Evolutionary conservation across 768 basidiomycete species (phyloP).

Genomic region (Floccularia luteovirens): DNA sequence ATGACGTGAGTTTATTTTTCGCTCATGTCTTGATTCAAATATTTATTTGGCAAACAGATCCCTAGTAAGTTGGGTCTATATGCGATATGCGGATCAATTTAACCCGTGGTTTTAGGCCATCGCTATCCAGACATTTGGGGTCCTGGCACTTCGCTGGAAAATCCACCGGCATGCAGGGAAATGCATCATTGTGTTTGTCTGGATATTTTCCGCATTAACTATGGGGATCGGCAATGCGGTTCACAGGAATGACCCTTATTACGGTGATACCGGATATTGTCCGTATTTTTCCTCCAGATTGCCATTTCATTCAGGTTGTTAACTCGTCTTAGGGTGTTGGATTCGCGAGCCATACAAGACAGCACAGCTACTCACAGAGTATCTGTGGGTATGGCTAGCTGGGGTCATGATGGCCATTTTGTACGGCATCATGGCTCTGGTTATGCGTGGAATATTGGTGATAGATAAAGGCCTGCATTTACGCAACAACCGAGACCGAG

Average conservation of each 20-base stretch:
- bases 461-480: conserved; percentile 19
- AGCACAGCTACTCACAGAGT: conserved; percentile 39
- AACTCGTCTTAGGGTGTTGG: conserved; percentile 40
- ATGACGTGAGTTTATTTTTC: conserved; percentile 24
- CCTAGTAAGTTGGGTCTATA: conserved; percentile 11
- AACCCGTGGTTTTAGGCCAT: conserved; percentile 24
- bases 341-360: conserved; percentile 23
- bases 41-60: conserved; percentile 7
- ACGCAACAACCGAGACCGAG: conserved; percentile 2
- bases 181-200: conserved; percentile 26
- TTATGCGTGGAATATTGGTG: conserved; percentile 27
- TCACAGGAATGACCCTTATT: conserved; percentile 27
- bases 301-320: background rate
- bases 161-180: conserved; percentile 21
- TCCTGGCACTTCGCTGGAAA: conserved; percentile 35
- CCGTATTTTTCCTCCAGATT: conserved; percentile 7
- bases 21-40: background rate
- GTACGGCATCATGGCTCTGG: conserved; percentile 36
- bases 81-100: background rate
- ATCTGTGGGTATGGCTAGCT: conserved; percentile 45
- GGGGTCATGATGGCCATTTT: conserved; percentile 32
- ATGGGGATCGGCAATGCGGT: conserved; percentile 27
- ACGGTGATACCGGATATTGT: conserved; percentile 35
- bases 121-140: conserved; percentile 39
- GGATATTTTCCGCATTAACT: conserved; percentile 29